Evolutionary conservation across 2,329 filamentous ascomycete species (phyloP).

Genomic region (Monosporascus sp.): DNA sequence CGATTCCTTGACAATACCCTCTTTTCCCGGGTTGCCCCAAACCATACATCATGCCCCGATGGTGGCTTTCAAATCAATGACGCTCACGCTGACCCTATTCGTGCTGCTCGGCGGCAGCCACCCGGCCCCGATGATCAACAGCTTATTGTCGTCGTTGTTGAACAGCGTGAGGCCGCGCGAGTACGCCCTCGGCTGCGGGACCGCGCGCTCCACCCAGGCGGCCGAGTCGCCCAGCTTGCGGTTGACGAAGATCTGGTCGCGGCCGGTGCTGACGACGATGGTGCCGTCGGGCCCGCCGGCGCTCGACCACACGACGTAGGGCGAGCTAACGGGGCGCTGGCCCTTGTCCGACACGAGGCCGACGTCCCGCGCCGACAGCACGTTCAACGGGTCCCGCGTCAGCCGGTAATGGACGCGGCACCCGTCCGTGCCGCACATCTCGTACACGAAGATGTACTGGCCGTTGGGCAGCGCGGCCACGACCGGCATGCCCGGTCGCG

Average conservation of each 20-base stretch:
- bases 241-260: slow-evolving; percentile 20
- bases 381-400: slow-evolving; percentile 14
- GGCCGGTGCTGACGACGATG: slow-evolving; percentile 21
- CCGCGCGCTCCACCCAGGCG: slow-evolving; percentile 17
- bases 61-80: slow-evolving; percentile 11
- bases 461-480: slow-evolving; percentile 52
- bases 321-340: slow-evolving; percentile 15
- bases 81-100: slow-evolving; percentile 24
- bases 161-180: slow-evolving; percentile 16
- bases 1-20: no score
- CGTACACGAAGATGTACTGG: slow-evolving; percentile 49
- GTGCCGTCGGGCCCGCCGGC: slow-evolving; percentile 19
- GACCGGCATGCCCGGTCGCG: slow-evolving; percentile 24
- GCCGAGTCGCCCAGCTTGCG: slow-evolving; percentile 14
- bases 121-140: slow-evolving; percentile 30
- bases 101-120: slow-evolving; percentile 32
- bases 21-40: no score
- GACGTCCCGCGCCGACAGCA: slow-evolving; percentile 11
- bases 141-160: slow-evolving; percentile 10
- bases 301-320: slow-evolving; percentile 24
- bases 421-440: slow-evolving; percentile 24
- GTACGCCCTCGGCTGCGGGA: slow-evolving; percentile 16
- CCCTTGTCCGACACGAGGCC: slow-evolving; percentile 11
- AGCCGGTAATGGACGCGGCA: slow-evolving; percentile 22
- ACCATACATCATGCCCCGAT: slow-evolving; percentile 2